These are phyloP conservation scores for Ballota nigra DNA, from an alignment of 257 asterid species.

Conservation along the genomic window DNA sequence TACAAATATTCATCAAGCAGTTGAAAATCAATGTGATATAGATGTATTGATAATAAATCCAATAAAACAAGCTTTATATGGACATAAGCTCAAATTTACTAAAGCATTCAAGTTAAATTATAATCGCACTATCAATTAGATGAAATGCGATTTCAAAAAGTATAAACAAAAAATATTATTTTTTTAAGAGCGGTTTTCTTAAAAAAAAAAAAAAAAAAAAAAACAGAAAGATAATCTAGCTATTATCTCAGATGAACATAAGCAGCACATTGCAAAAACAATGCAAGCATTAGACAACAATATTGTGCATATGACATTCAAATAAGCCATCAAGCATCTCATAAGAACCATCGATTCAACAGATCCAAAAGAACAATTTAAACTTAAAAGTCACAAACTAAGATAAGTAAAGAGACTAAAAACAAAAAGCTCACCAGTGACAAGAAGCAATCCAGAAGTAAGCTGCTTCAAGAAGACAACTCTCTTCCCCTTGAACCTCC, in stretches of 20 bases:
- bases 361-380: not conserved
- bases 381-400: not conserved
- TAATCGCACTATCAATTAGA: not conserved
- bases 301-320: not conserved
- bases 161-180: too few species aligned
- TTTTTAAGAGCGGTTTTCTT: not conserved
- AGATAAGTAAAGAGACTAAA: not conserved
- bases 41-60: not conserved
- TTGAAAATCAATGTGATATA: not conserved
- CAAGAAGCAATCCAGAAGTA: slow-evolving; percentile 48
- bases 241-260: too few species aligned
- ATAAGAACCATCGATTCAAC: not conserved
- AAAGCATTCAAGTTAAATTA: not conserved
- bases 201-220: not conserved
- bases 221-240: not conserved
- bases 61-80: not conserved
- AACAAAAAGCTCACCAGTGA: slow-evolving; percentile 34
- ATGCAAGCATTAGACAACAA: not conserved
- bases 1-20: not conserved
- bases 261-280: not conserved
- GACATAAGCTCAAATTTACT: not conserved
- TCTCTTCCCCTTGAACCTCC: slow-evolving; percentile 54
- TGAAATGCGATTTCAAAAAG: not conserved
- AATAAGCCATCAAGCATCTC: not conserved
- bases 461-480: slow-evolving; percentile 60